These are phyloP conservation scores for Mortierella sp. DNA, from an alignment of 371 early-diverging fungal species.

Conservation along the genomic window DNA sequence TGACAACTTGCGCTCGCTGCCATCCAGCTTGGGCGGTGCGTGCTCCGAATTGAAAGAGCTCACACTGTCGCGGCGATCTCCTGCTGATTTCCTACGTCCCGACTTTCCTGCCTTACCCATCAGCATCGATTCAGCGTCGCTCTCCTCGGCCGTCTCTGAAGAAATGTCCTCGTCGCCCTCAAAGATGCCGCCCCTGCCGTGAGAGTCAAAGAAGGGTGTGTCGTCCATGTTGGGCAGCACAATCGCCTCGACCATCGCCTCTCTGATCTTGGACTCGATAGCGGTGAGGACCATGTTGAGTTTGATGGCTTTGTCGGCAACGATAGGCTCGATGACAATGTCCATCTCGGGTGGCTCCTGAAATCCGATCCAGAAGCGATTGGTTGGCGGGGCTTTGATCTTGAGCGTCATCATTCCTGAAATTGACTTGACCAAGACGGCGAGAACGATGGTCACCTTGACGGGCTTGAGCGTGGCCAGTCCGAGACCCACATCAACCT, in stretches of 20 bases:
- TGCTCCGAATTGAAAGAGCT: conserved; percentile 42
- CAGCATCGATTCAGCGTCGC: conserved; percentile 31
- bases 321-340: conserved; percentile 87
- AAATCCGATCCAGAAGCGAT: conserved; percentile 93
- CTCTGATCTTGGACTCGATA: conserved; percentile 87
- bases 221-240: conserved; percentile 96
- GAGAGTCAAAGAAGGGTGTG: conserved; percentile 82
- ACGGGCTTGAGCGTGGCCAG: conserved; percentile 73
- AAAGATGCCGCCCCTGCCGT: conserved; percentile 77
- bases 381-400: conserved; percentile 89
- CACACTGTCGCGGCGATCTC: conserved; percentile 36
- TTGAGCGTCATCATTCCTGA: conserved; percentile 82
- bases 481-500: conserved; percentile 71
- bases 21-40: conserved; percentile 18
- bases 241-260: conserved; percentile 84
- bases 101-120: conserved; percentile 20
- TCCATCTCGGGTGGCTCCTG: conserved; percentile 86
- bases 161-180: conserved; percentile 61
- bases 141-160: conserved; percentile 32
- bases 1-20: conserved; percentile 21
- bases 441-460: conserved; percentile 83
- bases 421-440: conserved; percentile 78
- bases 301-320: conserved; percentile 87
- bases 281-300: conserved; percentile 85
- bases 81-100: neutral